Conservation (phyloP, 1,139 yeast species). For the Williopsis jadinii region DNA sequence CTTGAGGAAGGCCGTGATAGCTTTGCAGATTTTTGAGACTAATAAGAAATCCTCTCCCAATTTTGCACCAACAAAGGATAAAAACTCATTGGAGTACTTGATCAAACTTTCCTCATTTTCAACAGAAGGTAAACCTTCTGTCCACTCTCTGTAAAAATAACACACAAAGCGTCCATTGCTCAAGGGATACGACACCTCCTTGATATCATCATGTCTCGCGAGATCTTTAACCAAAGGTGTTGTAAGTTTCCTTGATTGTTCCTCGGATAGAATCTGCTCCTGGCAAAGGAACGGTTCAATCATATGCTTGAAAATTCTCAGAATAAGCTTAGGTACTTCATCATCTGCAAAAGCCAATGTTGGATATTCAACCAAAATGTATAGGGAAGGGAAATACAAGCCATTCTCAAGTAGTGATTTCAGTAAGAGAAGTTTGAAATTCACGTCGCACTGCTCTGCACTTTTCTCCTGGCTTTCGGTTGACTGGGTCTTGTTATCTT, state of each 20-base stretch:
- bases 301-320: conserved; percentile 41
- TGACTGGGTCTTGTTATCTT: conserved; percentile 2
- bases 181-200: conserved; percentile 1
- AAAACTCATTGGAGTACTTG: conserved; percentile 37
- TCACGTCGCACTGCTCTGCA: conserved; percentile 9
- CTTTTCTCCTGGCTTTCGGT: conserved; percentile 8
- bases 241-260: conserved; percentile 14
- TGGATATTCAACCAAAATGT: conserved; percentile 56
- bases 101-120: conserved; percentile 39
- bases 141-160: conserved; percentile 54
- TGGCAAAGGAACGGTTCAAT: conserved; percentile 43
- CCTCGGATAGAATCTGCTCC: conserved; percentile 5
- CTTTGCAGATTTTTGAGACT: conserved; percentile 54
- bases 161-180: no score
- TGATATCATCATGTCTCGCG: neutral
- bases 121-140: conserved; percentile 32
- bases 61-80: conserved; percentile 51
- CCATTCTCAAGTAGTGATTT: conserved; percentile 56
- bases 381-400: conserved; percentile 55
- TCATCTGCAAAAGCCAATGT: conserved; percentile 51
- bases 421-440: conserved; percentile 33
- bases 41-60: conserved; percentile 44
- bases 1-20: conserved; percentile 38
- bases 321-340: conserved; percentile 42
- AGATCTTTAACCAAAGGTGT: conserved; percentile 8